Base-by-base conservation (phyloP, 1,284 basidiomycete genomes). In the Meira miltonrushii region DNA sequence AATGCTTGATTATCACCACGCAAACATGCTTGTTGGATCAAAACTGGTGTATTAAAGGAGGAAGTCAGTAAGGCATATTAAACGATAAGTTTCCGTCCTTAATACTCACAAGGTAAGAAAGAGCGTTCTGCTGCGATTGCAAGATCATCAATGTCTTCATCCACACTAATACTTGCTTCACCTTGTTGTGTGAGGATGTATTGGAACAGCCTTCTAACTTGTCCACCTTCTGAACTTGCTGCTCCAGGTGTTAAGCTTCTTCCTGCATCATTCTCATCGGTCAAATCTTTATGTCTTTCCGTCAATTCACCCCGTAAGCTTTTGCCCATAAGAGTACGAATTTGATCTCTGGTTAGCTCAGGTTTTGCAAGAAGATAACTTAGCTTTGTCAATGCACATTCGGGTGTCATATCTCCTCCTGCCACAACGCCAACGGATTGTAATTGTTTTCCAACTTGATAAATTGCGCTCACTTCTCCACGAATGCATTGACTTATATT, bases 401-500 rank as follows among this genome's bases (percentile, higher is more conserved):
- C 92, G 12, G 90, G 89, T 1, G 92, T 94, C 92, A 95, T 94
- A 77, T 95, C 92, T 11, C 66, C 68, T 2, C 71, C 71, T 1
- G 69, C 67, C 2, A 73, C 71, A 23, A 73, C 71, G 1, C 69
- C 69, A 1, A 74, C 71, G 12, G 58, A 62, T 15, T 87, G 81
- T 7, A 95, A 81, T 4, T 85, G 85, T 64, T 86, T 83, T 6
- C 91, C 90, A 13, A 89, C 87, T 73, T 89, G 88, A 69, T 94
- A 93, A 49, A 79, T 79, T 21, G 75, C 76, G 39, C 68, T 69
- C n/a, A 68, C 54, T 47, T 74, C 65, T 38, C 71, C 68, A 74
- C 88, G 91, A 13, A 86, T 78, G 74, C 92, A 94, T 73, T 95
- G 92, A 0, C 90, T 88, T 59, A 94, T 92, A 11, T 92, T 90